Evolutionary conservation across 352 stramenopile genomes (phyloP), one percentile per base, ranked within the genome.

Genomic region (Thalassiosira delicatula): DNA sequence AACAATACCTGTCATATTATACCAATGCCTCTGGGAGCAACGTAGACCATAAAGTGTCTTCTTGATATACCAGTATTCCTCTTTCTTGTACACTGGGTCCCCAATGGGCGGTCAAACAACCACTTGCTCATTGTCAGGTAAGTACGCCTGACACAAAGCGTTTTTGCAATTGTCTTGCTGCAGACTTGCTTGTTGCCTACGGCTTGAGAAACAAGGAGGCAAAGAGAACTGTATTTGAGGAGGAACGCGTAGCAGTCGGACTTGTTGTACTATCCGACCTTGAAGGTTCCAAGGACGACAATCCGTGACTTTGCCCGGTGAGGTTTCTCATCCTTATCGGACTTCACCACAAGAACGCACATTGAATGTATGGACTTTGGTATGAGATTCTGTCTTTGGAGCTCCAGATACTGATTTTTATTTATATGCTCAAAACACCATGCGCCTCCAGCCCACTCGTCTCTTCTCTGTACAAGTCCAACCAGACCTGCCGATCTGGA

Each of bases 111-210:
- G 51, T 19, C 51, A 27, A 23, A 60, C 19, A 12, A 23, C 25
- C 3, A 14, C 32, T 12, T 2, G 2, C 19, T 60, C n/a, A 23
- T 60, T 23, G n/a, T 60, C 17, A 12, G 51, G 5, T 19, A 60
- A 23, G 1, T 2, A 33, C 7, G 51, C 51, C 4, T 60, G 3
- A 27, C 51, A 60, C 7, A 60, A 60, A 23, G 51, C 51, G n/a
- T 60, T 60, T 27, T 60, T 60, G n/a, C 51, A 60, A 14, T 60
- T 27, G 17, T 23, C 25, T 60, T 60, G 51, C 32, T 60, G 51
- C n/a, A 60, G 14, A 60, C 32, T 7, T 27, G 51, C 19, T 33
- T 29, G 5, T 60, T 12, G 21, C 11, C n/a, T 17, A 60, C 51
- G 11, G 2, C 5, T 7, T 33, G 4, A 12, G 51, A 32, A 23